phyloP scores from a whole-genome alignment of 768 basidiomycete species.

The Leccinum boreale region DNA sequence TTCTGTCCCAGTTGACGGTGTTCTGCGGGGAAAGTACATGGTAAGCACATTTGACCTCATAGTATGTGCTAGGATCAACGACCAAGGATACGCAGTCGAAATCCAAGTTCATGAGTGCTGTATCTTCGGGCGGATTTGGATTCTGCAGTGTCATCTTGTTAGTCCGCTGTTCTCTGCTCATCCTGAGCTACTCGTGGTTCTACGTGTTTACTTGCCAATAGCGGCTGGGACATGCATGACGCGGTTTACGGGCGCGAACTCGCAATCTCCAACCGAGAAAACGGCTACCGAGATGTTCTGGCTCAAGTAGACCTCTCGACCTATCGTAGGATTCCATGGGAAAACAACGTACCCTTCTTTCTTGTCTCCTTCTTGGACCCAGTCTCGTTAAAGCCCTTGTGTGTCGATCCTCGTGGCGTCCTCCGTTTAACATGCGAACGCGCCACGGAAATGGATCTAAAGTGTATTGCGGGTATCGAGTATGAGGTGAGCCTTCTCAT shows the following conservation, averaged over 20 bases:
- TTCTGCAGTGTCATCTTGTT: constrained; percentile 94
- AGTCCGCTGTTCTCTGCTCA: constrained; percentile 26
- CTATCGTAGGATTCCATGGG: constrained; percentile 89
- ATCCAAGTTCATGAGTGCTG: constrained; percentile 84
- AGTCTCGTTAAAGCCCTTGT: constrained; percentile 70
- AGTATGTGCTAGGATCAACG: not conserved
- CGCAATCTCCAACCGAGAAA: constrained; percentile 83
- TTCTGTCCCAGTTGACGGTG: constrained; percentile 71
- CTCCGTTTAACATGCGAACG: constrained; percentile 56
- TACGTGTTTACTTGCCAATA: constrained; percentile 26
- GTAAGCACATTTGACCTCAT: constrained; percentile 34
- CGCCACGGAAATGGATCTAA: constrained; percentile 46
- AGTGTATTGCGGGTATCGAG: constrained; percentile 85
- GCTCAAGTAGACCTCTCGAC: constrained; percentile 86
- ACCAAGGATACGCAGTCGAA: constrained; percentile 59
- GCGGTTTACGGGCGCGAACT: constrained; percentile 80
- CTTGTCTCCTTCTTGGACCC: constrained; percentile 89
- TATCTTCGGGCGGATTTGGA: constrained; percentile 78
- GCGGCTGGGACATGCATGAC: constrained; percentile 94
- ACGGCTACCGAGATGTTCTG: constrained; percentile 88
- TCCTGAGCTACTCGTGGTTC: not conserved
- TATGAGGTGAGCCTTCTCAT: constrained; percentile 64
- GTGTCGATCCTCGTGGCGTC: constrained; percentile 84
- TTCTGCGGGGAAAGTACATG: constrained; percentile 94
- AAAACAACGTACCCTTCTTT: constrained; percentile 90